These are phyloP conservation scores for Botryotinia calthae DNA, from an alignment of 2,329 filamentous ascomycete species.

Conservation along the genomic window DNA sequence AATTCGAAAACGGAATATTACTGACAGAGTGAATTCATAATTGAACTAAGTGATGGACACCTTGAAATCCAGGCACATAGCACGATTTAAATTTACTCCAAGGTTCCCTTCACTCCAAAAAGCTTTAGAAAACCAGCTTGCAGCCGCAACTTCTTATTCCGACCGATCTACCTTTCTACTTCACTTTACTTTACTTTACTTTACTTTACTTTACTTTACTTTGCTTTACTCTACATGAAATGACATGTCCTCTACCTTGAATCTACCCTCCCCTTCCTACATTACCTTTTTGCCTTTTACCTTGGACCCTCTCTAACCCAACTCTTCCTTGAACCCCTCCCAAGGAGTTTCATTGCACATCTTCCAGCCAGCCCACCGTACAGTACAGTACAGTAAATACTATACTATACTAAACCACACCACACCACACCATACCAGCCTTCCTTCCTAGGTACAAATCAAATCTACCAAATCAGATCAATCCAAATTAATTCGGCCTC, in stretches of 20 bases:
- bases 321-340: background rate
- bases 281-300: background rate
- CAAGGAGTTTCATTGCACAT: background rate
- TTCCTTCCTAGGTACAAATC: background rate
- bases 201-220: background rate
- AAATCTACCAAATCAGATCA: constrained; percentile 5
- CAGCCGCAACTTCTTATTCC: constrained; percentile 10
- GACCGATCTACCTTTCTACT: constrained; percentile 1
- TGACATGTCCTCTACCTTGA: background rate
- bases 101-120: background rate
- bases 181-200: background rate
- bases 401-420: too few species aligned
- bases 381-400: background rate
- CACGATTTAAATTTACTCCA: background rate
- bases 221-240: background rate
- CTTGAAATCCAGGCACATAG: background rate
- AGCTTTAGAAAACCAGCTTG: background rate
- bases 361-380: background rate
- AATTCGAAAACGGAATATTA: background rate
- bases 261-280: background rate
- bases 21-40: background rate
- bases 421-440: background rate
- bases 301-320: background rate
- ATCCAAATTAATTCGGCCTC: background rate
- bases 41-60: background rate